Evolutionary conservation across 768 basidiomycete genomes (phyloP).

Genomic region (Dentipellis sp.): DNA sequence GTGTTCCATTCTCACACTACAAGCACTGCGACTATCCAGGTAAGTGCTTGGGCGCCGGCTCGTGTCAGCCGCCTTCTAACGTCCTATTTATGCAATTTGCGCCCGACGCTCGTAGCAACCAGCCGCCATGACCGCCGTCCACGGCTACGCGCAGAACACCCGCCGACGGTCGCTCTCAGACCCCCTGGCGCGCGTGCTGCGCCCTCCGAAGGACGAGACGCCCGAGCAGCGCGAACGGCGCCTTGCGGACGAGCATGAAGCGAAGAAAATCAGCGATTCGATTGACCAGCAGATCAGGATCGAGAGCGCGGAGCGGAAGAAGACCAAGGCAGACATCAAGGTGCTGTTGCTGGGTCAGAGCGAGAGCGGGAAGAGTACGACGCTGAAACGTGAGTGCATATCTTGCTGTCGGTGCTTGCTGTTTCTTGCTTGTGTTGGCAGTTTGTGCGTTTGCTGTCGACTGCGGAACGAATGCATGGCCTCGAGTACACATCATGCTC

Average conservation of each 20-base stretch:
- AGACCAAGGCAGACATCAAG: slow-evolving; percentile 55
- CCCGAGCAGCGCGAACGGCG: slow-evolving; percentile 55
- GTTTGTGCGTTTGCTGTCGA: too few relatives aligned
- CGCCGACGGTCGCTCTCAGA: slow-evolving; percentile 44
- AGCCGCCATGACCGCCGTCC: slow-evolving; percentile 8
- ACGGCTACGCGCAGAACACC: slow-evolving; percentile 3
- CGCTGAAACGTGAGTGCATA: slow-evolving; percentile 69
- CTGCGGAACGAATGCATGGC: too few relatives aligned
- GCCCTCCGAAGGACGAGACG: slow-evolving; percentile 68
- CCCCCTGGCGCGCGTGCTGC: slow-evolving; percentile 58
- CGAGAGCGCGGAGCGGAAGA: slow-evolving; percentile 54
- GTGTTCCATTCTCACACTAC: neutral
- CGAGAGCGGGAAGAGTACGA: slow-evolving; percentile 85
- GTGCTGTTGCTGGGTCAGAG: slow-evolving; percentile 81
- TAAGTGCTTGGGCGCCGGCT: neutral
- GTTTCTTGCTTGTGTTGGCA: too few relatives aligned
- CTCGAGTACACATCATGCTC: too few relatives aligned
- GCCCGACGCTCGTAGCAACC: neutral
- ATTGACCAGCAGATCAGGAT: slow-evolving; percentile 74
- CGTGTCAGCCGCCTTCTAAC: neutral
- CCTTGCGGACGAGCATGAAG: slow-evolving; percentile 58
- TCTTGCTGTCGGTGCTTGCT: neutral
- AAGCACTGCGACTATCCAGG: neutral
- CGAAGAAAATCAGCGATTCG: slow-evolving; percentile 61
- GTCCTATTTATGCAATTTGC: neutral